Conservation (phyloP, 2,329 filamentous ascomycete genomes). For the Ramichloridium luteum region DNA sequence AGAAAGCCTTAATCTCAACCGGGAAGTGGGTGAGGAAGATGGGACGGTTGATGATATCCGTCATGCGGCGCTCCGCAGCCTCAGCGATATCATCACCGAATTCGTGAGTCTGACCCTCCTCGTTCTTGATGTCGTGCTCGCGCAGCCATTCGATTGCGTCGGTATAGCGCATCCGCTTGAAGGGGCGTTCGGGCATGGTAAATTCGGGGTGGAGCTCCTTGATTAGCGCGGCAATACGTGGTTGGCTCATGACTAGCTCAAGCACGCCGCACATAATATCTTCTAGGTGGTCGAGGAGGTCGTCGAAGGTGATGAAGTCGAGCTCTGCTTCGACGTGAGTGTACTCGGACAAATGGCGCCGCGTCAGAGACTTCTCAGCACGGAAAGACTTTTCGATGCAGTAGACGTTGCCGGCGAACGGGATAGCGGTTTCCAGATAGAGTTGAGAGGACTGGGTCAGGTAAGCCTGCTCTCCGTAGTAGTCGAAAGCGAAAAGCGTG, state of each 20-base stretch:
- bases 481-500: conserved; percentile 79
- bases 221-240: conserved; percentile 58
- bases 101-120: conserved; percentile 75
- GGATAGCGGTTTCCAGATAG: conserved; percentile 89
- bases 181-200: conserved; percentile 67
- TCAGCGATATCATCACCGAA: conserved; percentile 98
- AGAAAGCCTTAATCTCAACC: conserved; percentile 94
- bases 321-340: conserved; percentile 94
- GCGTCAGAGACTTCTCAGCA: conserved; percentile 88
- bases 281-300: conserved; percentile 79
- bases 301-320: conserved; percentile 87
- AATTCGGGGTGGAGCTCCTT: conserved; percentile 87
- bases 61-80: conserved; percentile 93
- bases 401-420: conserved; percentile 86
- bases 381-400: conserved; percentile 99
- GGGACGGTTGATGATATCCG: conserved; percentile 85
- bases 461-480: conserved; percentile 83
- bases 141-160: conserved; percentile 92
- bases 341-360: conserved; percentile 90
- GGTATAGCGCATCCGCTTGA: conserved; percentile 86
- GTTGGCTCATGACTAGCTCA: conserved; percentile 61
- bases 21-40: conserved; percentile 98
- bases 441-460: conserved; percentile 95
- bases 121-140: conserved; percentile 82
- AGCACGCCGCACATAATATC: conserved; percentile 78